Evolutionary conservation across 2,329 filamentous ascomycete species (phyloP).

Genomic region (Epichloe sylvatica): DNA sequence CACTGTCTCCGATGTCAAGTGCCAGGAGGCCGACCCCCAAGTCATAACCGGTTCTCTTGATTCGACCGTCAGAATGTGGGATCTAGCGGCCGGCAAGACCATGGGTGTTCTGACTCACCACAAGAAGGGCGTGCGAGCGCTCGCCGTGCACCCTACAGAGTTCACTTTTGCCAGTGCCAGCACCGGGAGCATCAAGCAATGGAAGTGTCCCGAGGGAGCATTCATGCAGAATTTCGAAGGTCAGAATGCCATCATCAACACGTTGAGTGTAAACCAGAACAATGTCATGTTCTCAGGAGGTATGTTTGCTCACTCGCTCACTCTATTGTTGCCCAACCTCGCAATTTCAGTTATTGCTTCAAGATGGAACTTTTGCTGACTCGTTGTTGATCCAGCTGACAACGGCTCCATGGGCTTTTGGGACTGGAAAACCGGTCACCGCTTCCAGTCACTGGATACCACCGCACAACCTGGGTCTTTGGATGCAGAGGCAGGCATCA

Average conservation of each 20-base stretch:
- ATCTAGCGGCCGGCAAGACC: slow-evolving; percentile 87
- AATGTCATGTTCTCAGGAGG: slow-evolving; percentile 88
- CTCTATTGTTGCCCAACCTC: too few relatives aligned
- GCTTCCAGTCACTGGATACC: slow-evolving; percentile 80
- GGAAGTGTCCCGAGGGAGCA: slow-evolving; percentile 94
- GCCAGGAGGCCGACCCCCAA: slow-evolving; percentile 87
- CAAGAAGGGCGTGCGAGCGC: slow-evolving; percentile 86
- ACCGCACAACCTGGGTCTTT: slow-evolving; percentile 87
- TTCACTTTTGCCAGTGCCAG: slow-evolving; percentile 94
- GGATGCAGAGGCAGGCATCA: slow-evolving; percentile 87
- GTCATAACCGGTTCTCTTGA: slow-evolving; percentile 90
- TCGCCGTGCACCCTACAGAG: slow-evolving; percentile 76
- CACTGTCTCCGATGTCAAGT: slow-evolving; percentile 78
- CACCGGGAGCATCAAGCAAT: slow-evolving; percentile 93
- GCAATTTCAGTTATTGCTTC: too few relatives aligned
- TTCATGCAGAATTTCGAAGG: slow-evolving; percentile 99
- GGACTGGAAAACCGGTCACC: slow-evolving; percentile 95
- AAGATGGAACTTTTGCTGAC: neutral
- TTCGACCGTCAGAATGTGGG: slow-evolving; percentile 83
- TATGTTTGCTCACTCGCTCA: slow-evolving; percentile 11
- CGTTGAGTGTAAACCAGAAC: slow-evolving; percentile 81
- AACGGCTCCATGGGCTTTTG: slow-evolving; percentile 96
- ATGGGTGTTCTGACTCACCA: slow-evolving; percentile 95
- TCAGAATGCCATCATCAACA: slow-evolving; percentile 94
- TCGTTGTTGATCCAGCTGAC: slow-evolving; percentile 36